Base-by-base conservation (phyloP, 2,329 filamentous ascomycete genomes). In the Raffaelea arxii region DNA sequence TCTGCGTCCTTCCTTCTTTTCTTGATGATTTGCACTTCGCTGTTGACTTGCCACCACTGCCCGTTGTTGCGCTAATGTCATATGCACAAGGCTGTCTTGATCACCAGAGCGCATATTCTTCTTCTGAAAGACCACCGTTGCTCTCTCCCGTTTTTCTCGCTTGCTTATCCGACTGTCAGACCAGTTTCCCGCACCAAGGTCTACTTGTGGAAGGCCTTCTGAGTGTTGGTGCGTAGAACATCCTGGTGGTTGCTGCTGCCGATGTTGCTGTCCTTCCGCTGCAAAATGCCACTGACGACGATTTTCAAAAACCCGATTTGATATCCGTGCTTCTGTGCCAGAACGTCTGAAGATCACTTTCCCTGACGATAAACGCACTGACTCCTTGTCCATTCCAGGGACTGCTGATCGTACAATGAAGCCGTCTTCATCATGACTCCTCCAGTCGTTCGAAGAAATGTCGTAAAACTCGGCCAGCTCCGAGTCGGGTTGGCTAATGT, bases 381-480 rank as follows among this genome's bases (percentile, higher is more conserved):
- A 60, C 24, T 56, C 52, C 2, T 60, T 56, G n/a, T 61, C 56
- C 2, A 44, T 25, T 30, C 27, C 27, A 16, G 48, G 12, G 50
- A 46, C 14, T 41, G 46, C 22, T 44, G 46, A 27, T 42, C 37
- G 25, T 6, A 6, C 16, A 10, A 6, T 12, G 18, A 16, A 25
- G 18, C 47, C 49, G 23, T 5, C 11, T 2, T 46, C 18, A 0
- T 4, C 25, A 12, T 25, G 25, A 4, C 32, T 38, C n/a, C 46
- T 48, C 3, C 22, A 23, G 12, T 43, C 52, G 6, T 49, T 46
- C 11, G 55, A 49, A 7, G 45, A 49, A 11, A 62, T 54, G 10
- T 69, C 59, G 44, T 67, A 72, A 44, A 71, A 70, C 3, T 70
- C 65, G 22, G 56, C 53, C 12, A 62, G 64, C 37, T 71, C 67